Evolutionary conservation across 768 basidiomycete genomes (phyloP).

Genomic region (Hemileccinum impolitum): DNA sequence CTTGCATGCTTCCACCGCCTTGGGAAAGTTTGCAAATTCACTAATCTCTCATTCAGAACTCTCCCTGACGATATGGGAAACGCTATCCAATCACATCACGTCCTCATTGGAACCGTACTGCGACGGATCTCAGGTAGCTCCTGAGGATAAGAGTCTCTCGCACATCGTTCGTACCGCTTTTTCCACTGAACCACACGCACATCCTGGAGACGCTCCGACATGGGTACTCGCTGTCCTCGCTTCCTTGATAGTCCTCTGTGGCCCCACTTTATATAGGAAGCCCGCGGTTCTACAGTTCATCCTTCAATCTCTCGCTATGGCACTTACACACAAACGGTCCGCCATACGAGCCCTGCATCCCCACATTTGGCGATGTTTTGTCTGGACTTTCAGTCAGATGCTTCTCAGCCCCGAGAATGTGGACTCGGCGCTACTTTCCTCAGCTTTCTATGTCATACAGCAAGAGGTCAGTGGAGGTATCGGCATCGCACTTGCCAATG

Average conservation of each 20-base stretch:
- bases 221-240: conserved; percentile 46
- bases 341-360: conserved; percentile 38
- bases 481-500: conserved; percentile 38
- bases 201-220: conserved; percentile 30
- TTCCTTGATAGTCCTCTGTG: conserved; percentile 47
- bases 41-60: conserved; percentile 32
- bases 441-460: conserved; percentile 40
- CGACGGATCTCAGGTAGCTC: neutral
- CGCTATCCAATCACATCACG: conserved; percentile 26
- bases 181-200: conserved; percentile 16
- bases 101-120: conserved; percentile 23
- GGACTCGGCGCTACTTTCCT: conserved; percentile 29
- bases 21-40: conserved; percentile 25
- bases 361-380: conserved; percentile 50
- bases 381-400: conserved; percentile 54
- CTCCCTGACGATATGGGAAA: conserved; percentile 26
- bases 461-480: conserved; percentile 47
- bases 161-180: conserved; percentile 29
- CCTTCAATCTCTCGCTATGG: conserved; percentile 32
- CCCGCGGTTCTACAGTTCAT: conserved; percentile 37
- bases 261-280: conserved; percentile 41
- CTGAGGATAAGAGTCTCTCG: conserved; percentile 19
- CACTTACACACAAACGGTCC: conserved; percentile 34
- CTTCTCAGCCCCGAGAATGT: conserved; percentile 18
- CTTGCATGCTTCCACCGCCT: conserved; percentile 18